Base-by-base conservation (phyloP, 2,329 filamentous ascomycete genomes). In the Curvularia lunata region DNA sequence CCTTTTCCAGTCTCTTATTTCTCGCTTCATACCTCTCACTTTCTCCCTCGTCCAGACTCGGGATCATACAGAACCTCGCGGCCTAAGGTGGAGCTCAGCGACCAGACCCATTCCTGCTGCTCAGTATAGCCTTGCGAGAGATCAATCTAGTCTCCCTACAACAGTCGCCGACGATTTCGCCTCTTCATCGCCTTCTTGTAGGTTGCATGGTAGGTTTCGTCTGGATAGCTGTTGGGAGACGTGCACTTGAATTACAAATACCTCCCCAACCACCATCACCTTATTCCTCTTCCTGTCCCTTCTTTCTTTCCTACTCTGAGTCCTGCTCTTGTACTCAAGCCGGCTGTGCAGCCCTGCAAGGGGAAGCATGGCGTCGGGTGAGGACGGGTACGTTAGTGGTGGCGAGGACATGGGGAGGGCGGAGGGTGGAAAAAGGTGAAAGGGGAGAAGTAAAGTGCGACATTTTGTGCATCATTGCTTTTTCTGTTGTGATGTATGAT, bases 41-140 rank as follows among this genome's bases (percentile, higher is more conserved):
- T n/a, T 32, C 34, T 40, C 34, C 25, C n/a, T 21, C 21, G 8
- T n/a, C 18, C 25, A 16, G 10, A 19, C 37, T 8, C 18, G 13
- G 45, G 52, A 48, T 1, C 12, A 25, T 5, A 34, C 28, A 34
- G n/a, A 52, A 41, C 51, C 25, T 78, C 80, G 80, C 80, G 79
- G 76, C 76, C 72, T 70, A 75, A 81, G 80, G 81, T 83, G 80
- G 81, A 82, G 81, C 80, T 78, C 76, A 77, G 78, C 66, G 79
- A 81, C 78, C 75, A 81, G 79, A 74, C 68, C 72, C 76, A 80
- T 81, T 81, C 81, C 80, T 80, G 76, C 69, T 79, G 80, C 80
- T 83, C 81, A 82, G 81, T 83, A 83, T 81, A 75, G 77, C 76
- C 77, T 77, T 32, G 80, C 81, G 81, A 77, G 69, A 83, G 34